phyloP scores from a whole-genome alignment of 257 asterid genomes.

The Solanum raphanifolium region DNA sequence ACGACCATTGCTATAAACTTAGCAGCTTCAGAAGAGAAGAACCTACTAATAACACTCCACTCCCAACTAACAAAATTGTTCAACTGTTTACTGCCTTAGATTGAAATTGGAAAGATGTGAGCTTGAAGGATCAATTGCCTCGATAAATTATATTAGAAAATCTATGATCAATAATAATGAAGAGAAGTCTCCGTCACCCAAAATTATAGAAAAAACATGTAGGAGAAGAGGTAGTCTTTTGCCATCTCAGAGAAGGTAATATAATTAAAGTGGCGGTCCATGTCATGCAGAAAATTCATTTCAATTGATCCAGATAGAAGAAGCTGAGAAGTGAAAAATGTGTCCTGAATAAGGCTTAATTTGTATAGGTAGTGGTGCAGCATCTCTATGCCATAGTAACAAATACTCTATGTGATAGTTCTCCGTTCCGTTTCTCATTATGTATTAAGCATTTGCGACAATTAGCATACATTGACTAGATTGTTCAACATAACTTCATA shows the following conservation, averaged over 20 bases:
- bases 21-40: neutral
- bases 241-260: neutral
- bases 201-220: neutral
- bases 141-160: neutral
- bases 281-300: neutral
- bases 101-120: neutral
- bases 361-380: neutral
- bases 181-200: neutral
- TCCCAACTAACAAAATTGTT: neutral
- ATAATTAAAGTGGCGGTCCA: neutral
- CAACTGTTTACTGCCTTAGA: neutral
- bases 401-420: neutral
- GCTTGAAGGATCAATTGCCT: neutral
- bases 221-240: neutral
- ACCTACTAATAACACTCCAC: neutral
- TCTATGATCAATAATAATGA: neutral
- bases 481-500: slow-evolving; percentile 15
- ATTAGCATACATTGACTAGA: neutral
- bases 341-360: neutral
- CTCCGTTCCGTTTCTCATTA: neutral
- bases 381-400: neutral
- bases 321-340: neutral
- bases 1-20: neutral
- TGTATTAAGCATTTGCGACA: neutral
- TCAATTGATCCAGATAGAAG: neutral